phyloP scores from a whole-genome alignment of 2,329 filamentous ascomycete genomes.

The Reticulascus tulasneorum region DNA sequence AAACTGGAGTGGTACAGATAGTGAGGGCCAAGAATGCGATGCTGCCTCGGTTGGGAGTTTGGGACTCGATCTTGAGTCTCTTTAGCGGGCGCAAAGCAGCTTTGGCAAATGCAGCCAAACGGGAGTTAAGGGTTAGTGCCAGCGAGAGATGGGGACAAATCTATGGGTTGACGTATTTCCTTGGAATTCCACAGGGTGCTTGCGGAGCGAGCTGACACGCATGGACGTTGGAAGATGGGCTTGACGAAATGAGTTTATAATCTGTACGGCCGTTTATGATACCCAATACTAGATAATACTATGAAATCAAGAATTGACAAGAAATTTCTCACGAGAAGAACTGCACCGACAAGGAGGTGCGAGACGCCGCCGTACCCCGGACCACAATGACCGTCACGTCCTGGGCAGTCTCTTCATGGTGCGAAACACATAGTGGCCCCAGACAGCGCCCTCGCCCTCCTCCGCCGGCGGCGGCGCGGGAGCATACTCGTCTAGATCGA shows the following conservation, averaged over 20 bases:
- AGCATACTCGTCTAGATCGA: no score
- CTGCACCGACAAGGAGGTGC: background rate
- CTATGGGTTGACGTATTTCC: constrained; percentile 18
- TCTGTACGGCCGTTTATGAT: no score
- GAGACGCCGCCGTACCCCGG: no score
- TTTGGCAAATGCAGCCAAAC: constrained; percentile 8
- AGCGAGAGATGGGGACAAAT: constrained; percentile 18
- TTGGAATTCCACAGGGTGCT: constrained; percentile 21
- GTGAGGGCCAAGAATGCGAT: no score
- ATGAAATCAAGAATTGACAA: no score
- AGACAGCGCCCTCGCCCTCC: no score
- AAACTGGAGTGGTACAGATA: constrained; percentile 1
- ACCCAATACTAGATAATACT: no score
- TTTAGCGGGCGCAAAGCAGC: constrained; percentile 6
- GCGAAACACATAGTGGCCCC: no score
- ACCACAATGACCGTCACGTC: no score
- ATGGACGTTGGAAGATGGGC: no score
- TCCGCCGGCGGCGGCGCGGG: no score
- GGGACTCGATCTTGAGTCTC: background rate
- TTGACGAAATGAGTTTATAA: background rate
- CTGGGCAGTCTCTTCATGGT: no score
- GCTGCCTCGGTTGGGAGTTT: constrained; percentile 3
- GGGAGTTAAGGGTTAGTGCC: constrained; percentile 17
- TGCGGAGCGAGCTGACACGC: constrained; percentile 1
- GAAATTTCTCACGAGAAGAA: background rate